Conservation (phyloP, 1,284 basidiomycete genomes). For the Sanguinoderma infundibulare region DNA sequence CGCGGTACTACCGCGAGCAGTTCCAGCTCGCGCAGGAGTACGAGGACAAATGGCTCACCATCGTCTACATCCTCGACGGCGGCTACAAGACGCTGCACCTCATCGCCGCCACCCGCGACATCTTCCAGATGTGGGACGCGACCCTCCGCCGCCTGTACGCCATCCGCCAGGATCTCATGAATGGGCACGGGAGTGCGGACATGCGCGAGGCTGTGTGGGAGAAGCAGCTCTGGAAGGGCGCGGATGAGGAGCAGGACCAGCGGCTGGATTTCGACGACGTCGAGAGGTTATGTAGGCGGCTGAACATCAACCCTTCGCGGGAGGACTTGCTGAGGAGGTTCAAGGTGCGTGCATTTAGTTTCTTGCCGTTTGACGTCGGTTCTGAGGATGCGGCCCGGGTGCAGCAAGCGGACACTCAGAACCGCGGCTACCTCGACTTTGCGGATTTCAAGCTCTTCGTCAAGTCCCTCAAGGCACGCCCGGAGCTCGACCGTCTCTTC, state of each 20-base stretch:
- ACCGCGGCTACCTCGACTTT: conserved; percentile 80
- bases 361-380: neutral
- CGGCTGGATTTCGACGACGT: conserved; percentile 77
- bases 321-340: conserved; percentile 71
- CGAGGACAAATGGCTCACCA: conserved; percentile 77
- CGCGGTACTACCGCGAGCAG: conserved; percentile 80
- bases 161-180: conserved; percentile 72
- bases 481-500: conserved; percentile 78
- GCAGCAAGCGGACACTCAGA: conserved; percentile 72
- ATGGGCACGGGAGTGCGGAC: conserved; percentile 64
- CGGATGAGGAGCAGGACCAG: conserved; percentile 62
- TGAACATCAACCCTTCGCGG: conserved; percentile 73
- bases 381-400: neutral
- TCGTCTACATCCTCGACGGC: conserved; percentile 77
- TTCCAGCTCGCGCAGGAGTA: conserved; percentile 67
- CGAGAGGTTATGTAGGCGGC: conserved; percentile 72
- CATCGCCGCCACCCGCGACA: conserved; percentile 75
- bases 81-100: conserved; percentile 94
- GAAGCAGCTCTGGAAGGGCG: conserved; percentile 81
- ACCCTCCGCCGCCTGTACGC: conserved; percentile 63
- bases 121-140: conserved; percentile 71
- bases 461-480: conserved; percentile 81
- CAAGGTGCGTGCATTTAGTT: conserved; percentile 49
- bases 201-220: conserved; percentile 80
- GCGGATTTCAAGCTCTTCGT: conserved; percentile 87